Evolutionary conservation across 108 stramenopile genomes (phyloP), one percentile per base, ranked within the genome.

Genomic region (Fistulifera pelliculosa): DNA sequence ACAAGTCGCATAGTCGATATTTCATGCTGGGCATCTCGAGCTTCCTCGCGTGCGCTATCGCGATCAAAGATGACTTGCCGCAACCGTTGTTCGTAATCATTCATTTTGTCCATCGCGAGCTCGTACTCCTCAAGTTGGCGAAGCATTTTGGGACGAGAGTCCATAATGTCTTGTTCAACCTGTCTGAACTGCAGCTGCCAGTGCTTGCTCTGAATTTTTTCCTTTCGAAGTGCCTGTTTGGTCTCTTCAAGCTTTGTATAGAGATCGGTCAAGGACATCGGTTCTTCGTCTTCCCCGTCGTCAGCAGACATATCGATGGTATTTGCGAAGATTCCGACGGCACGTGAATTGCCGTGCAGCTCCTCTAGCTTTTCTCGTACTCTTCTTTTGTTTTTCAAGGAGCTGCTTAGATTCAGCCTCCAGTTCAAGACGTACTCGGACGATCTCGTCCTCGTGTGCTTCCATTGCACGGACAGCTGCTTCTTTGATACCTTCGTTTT

Each of bases 61-160:
- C 69, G 59, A 51, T 88, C 90, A n/a, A 75, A 62, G 45, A 79
- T 54, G 4, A 87, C 84, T 31, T 82, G 56, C 40, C 76, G 55
- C 27, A 89, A 47, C 13, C 86, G 71, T 0, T 71, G 68, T 25
- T 74, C 74, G 13, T 66, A 58, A 49, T 83, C 85, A 15, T 81
- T 70, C 49, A 77, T 67, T 27, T 73, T 66, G 25, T 83, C 71
- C 73, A 86, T 51, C 14, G 87, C 87, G 47, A 73, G 48, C 52
- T 93, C 85, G 47, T 78, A 78, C 59, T 87, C 90, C 58, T 87
- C 66, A 26, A 78, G 61, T 55, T 87, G 86, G n/a, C 76, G 84
- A 52, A 75, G 50, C 50, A 88, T 73, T 40, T 44, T 25, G 10
- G 93, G 93, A 8, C 84, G 76, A 56, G 69, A 85, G 1, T 69